Evolutionary conservation across 2,329 filamentous ascomycete genomes (phyloP), one percentile per base, ranked within the genome.

Genomic region (Cylindrodendrum hubeiense): DNA sequence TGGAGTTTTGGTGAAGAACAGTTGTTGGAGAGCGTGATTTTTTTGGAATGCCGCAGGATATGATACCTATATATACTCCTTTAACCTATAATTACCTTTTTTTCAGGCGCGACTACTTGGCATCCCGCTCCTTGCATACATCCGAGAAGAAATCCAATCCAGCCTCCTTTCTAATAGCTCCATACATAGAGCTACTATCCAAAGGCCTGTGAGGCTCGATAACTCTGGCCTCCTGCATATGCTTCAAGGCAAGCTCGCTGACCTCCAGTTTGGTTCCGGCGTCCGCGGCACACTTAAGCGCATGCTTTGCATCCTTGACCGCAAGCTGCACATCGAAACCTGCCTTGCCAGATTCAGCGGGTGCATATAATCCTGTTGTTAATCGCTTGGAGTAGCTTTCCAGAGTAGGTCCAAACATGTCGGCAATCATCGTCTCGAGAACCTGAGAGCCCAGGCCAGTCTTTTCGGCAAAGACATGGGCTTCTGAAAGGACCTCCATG

Each of bases 381-480:
- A 78, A 67, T 1, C 76, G 65, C 30, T 68, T 74, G 1, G 75
- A 77, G 54, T 74, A 75, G 39, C 71, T 72, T 43, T 73, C 61
- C 3, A 75, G 58, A 5, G 76, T 63, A 2, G 71, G 62, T 3
- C 76, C 75, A 30, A 76, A 78, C 60, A 78, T 77, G 46, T 73
- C 66, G 9, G 71, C 67, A 4, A 77, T 69, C 50, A 78, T 67
- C 8, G 63, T 61, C 58, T 78, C 75, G 34, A 78, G 64, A 41
- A 69, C 67, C 3, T 63, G 63, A 4, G 63, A 66, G 4, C 69
- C 73, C 1, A 77, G 62, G 0, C 74, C 71, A 2, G 71, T 75
- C 54, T 75, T 77, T 19, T 78, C 76, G 2, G 75, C 75, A 34
- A 78, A 69, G 8, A 77, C 74, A 17, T 75, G 75, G 3, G 75